Conservation (phyloP, 2,329 filamentous ascomycete species). For the Balansia obtecta region DNA sequence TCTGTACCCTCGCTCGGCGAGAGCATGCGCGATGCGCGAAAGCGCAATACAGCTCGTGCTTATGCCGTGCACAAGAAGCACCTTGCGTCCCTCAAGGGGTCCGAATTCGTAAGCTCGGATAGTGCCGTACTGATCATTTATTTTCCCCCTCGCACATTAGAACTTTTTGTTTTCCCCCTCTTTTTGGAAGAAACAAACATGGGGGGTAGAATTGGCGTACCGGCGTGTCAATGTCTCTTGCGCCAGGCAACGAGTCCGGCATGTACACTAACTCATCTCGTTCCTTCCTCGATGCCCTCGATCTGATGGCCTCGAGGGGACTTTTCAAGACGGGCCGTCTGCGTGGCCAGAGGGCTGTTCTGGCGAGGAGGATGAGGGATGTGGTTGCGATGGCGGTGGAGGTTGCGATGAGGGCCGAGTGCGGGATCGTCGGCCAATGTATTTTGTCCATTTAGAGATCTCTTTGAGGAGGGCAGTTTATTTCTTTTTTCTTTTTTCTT, state of each 20-base stretch:
- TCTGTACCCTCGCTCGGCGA: conserved; percentile 58
- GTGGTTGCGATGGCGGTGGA: conserved; percentile 30
- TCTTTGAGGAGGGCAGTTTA: too few species aligned
- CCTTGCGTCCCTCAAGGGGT: conserved; percentile 57
- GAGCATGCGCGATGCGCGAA: conserved; percentile 49
- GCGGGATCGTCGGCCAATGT: background rate
- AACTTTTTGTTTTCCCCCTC: too few species aligned
- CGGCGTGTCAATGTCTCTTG: conserved; percentile 58
- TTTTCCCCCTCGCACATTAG: background rate
- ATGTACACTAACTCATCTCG: conserved; percentile 40
- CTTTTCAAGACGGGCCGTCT: conserved; percentile 28
- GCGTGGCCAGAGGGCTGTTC: conserved; percentile 26
- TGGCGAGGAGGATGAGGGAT: conserved; percentile 23
- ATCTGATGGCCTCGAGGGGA: conserved; percentile 30
- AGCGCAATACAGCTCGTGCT: conserved; percentile 70
- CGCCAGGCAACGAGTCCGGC: conserved; percentile 57
- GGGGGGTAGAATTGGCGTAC: conserved; percentile 21
- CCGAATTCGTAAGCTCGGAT: conserved; percentile 78
- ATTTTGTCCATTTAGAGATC: background rate
- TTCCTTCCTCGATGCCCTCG: conserved; percentile 22
- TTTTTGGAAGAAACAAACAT: background rate
- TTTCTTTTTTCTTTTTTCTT: too few species aligned
- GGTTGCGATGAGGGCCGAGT: conserved; percentile 20
- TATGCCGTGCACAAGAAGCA: conserved; percentile 73
- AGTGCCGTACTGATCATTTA: conserved; percentile 45